Conservation (phyloP, 306 rosid species). For the Begonia fuchsioides region DNA sequence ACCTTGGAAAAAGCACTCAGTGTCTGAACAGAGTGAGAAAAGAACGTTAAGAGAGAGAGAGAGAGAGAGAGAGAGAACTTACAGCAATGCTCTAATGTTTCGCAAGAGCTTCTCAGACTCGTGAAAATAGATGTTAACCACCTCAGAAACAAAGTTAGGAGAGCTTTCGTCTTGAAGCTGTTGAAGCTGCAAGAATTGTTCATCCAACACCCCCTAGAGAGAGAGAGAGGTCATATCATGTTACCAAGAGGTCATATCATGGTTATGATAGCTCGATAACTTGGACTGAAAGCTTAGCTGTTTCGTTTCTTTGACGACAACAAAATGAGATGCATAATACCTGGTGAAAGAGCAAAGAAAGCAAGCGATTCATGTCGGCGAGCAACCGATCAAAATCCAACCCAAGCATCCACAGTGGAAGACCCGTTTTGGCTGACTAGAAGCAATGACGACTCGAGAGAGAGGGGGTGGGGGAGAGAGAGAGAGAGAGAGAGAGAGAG, state of each 20-base stretch:
- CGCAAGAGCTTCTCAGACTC: slow-evolving; percentile 81
- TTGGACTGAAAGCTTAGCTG: not conserved
- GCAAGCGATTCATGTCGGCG: slow-evolving; percentile 94
- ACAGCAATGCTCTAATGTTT: slow-evolving; percentile 64
- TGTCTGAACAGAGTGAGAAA: too few species aligned
- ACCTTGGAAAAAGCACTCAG: too few species aligned
- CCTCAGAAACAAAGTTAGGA: slow-evolving; percentile 85
- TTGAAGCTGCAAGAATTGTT: slow-evolving; percentile 87
- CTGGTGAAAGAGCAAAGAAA: slow-evolving; percentile 89
- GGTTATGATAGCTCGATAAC: too few species aligned
- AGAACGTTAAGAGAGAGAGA: not conserved
- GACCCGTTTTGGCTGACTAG: slow-evolving; percentile 80
- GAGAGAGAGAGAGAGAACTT: slow-evolving; percentile 5
- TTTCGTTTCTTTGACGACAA: not conserved
- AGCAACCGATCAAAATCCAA: slow-evolving; percentile 74
- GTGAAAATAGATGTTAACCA: slow-evolving; percentile 80
- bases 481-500: too few species aligned
- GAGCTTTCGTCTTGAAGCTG: slow-evolving; percentile 87
- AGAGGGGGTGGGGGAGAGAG: too few species aligned
- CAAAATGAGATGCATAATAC: slow-evolving; percentile 14
- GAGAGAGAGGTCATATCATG: too few species aligned
- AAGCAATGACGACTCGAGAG: not conserved
- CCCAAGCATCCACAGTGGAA: slow-evolving; percentile 94
- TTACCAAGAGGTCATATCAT: too few species aligned
- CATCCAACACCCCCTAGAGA: slow-evolving; percentile 72